Evolutionary conservation across 1,284 basidiomycete genomes (phyloP).

Genomic region (Leccinum pachyderme): DNA sequence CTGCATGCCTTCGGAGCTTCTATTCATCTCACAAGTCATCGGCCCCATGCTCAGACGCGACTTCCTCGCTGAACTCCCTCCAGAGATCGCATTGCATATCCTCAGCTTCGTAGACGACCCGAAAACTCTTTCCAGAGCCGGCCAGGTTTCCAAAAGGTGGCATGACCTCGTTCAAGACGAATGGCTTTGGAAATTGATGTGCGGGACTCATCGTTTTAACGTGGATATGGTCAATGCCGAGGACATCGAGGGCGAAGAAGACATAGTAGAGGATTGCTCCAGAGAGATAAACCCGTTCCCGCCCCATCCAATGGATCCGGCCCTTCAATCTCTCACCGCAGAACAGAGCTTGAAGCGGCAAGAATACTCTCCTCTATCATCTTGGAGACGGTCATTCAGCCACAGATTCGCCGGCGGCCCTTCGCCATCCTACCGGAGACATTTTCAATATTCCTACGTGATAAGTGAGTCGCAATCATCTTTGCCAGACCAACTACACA

Average conservation of each 20-base stretch:
- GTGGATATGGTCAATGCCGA: constrained; percentile 12
- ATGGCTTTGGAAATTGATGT: constrained; percentile 82
- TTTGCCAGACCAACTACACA: neutral
- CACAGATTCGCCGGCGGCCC: constrained; percentile 14
- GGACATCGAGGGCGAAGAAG: constrained; percentile 14
- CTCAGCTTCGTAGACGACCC: constrained; percentile 84
- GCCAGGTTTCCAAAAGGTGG: constrained; percentile 80
- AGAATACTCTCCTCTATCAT: constrained; percentile 23
- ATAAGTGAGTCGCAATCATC: constrained; percentile 52
- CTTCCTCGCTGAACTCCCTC: constrained; percentile 79
- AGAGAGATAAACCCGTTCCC: constrained; percentile 36
- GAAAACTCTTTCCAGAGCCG: constrained; percentile 68
- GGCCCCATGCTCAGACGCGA: constrained; percentile 84
- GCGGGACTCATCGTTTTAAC: constrained; percentile 56
- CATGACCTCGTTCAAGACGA: constrained; percentile 78
- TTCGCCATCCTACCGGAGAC: constrained; percentile 58
- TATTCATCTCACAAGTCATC: constrained; percentile 75
- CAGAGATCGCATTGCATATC: constrained; percentile 82
- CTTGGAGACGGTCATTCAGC: constrained; percentile 19
- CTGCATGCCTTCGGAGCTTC: constrained; percentile 74
- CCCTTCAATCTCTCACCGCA: constrained; percentile 38
- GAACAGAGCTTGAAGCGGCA: constrained; percentile 33
- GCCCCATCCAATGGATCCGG: constrained; percentile 39
- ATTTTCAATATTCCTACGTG: constrained; percentile 78
- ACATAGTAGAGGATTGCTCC: constrained; percentile 17